These are phyloP conservation scores for Lipomyces kockii DNA, from an alignment of 805 yeast genomes.

Conservation along the genomic window DNA sequence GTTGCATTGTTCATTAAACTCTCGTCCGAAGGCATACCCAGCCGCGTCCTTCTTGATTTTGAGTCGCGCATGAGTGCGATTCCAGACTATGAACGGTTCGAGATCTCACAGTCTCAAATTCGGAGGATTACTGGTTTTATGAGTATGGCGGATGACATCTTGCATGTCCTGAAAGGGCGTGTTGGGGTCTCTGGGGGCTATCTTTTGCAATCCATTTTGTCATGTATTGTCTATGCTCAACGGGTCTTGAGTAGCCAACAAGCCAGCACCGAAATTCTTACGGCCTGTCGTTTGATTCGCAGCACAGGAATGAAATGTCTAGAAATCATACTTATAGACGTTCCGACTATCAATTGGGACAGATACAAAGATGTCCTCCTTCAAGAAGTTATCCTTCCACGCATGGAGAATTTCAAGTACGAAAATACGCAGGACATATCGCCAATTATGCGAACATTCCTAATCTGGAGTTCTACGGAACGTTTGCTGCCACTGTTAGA, in stretches of 20 bases:
- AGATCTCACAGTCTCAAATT: conserved; percentile 12
- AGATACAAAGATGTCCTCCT: conserved; percentile 56
- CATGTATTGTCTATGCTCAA: conserved; percentile 30
- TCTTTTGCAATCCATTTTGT: conserved; percentile 19
- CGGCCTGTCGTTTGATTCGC: conserved; percentile 63
- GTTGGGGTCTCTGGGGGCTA: conserved; percentile 22
- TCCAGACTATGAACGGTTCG: conserved; percentile 16
- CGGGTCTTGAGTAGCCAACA: conserved; percentile 3
- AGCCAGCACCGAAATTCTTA: conserved; percentile 37
- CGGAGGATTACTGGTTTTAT: conserved; percentile 37
- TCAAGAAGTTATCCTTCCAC: conserved; percentile 60
- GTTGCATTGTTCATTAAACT: conserved; percentile 63
- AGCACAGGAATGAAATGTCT: conserved; percentile 71
- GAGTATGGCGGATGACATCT: conserved; percentile 38
- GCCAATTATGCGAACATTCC: conserved; percentile 67
- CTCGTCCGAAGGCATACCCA: conserved; percentile 27
- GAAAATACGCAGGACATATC: conserved; percentile 88
- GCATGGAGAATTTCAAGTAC: conserved; percentile 67
- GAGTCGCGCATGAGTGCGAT: neutral
- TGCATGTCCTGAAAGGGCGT: conserved; percentile 16
- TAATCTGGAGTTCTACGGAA: conserved; percentile 58
- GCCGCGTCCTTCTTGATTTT: conserved; percentile 18
- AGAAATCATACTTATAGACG: conserved; percentile 56
- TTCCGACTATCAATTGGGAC: conserved; percentile 64
- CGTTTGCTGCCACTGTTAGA: conserved; percentile 56